phyloP scores from a whole-genome alignment of 345 rosid species.

The Citrus australasica region DNA sequence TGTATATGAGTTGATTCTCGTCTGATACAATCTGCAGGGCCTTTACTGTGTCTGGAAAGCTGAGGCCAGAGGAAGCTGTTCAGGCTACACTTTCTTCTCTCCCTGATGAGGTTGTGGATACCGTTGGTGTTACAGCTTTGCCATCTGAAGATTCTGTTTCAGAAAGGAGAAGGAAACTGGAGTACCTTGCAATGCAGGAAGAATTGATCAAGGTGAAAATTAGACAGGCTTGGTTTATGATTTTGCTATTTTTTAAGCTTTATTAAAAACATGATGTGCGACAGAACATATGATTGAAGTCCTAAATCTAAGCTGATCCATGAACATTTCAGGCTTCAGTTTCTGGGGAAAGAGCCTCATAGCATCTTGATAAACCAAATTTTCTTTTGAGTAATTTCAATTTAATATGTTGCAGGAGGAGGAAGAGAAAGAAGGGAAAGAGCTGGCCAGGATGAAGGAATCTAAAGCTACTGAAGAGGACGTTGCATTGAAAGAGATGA shows the following conservation, averaged over 20 bases:
- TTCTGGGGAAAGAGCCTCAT: not conserved
- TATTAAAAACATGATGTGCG: not conserved
- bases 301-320: not conserved
- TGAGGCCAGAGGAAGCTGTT: slow-evolving; percentile 88
- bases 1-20: slow-evolving; percentile 8
- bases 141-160: slow-evolving; percentile 94
- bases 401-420: slow-evolving; percentile 58
- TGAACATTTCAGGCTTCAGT: not conserved
- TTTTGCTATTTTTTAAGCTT: not conserved
- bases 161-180: slow-evolving; percentile 86
- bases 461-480: slow-evolving; percentile 54
- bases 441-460: slow-evolving; percentile 58
- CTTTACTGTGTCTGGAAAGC: slow-evolving; percentile 75
- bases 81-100: slow-evolving; percentile 88
- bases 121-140: slow-evolving; percentile 78
- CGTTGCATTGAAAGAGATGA: slow-evolving; percentile 81
- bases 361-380: not conserved
- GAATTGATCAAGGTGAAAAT: slow-evolving; percentile 75
- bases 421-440: slow-evolving; percentile 80
- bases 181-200: slow-evolving; percentile 94
- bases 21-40: slow-evolving; percentile 44
- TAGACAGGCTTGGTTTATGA: slow-evolving; percentile 13
- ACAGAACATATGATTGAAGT: not conserved
- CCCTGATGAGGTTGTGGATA: slow-evolving; percentile 96
- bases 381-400: slow-evolving; percentile 11